Evolutionary conservation across 331 rosid species (phyloP).

Genomic region (Cydonia oblonga): DNA sequence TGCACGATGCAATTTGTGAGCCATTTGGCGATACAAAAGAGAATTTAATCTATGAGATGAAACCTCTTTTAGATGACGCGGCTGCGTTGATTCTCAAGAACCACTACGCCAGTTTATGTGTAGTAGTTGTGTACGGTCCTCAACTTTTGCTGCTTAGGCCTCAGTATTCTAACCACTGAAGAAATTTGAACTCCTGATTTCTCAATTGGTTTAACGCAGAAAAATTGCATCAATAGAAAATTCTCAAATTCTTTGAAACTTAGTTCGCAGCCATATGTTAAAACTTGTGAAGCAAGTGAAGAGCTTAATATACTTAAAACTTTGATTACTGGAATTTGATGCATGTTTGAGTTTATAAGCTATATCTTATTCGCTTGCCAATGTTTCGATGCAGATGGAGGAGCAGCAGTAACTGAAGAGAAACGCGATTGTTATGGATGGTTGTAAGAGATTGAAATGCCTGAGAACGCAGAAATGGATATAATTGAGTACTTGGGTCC

Average conservation of each 20-base stretch:
- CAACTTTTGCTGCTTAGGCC: background rate
- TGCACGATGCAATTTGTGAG: background rate
- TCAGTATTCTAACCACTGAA: background rate
- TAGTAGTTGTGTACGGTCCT: background rate
- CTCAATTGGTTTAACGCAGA: too few relatives aligned
- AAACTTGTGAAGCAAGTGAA: too few relatives aligned
- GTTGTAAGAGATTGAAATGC: constrained; percentile 71
- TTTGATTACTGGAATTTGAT: background rate
- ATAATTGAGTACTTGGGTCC: constrained; percentile 70
- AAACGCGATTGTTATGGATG: constrained; percentile 32
- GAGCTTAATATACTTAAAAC: too few relatives aligned
- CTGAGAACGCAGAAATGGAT: constrained; percentile 51
- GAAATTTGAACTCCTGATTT: background rate
- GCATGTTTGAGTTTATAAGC: background rate
- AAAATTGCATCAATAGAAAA: too few relatives aligned
- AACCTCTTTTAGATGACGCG: too few relatives aligned
- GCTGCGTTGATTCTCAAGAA: background rate
- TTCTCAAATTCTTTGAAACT: too few relatives aligned
- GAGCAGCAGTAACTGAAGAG: constrained; percentile 7
- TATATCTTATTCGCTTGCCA: background rate
- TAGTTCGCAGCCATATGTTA: too few relatives aligned
- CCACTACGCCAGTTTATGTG: background rate
- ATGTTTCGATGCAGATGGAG: constrained; percentile 28
- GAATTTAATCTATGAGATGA: background rate
- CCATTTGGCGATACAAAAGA: background rate